These are phyloP conservation scores for Phytophthora citrophthora DNA, from an alignment of 352 stramenopile genomes.

Conservation along the genomic window DNA sequence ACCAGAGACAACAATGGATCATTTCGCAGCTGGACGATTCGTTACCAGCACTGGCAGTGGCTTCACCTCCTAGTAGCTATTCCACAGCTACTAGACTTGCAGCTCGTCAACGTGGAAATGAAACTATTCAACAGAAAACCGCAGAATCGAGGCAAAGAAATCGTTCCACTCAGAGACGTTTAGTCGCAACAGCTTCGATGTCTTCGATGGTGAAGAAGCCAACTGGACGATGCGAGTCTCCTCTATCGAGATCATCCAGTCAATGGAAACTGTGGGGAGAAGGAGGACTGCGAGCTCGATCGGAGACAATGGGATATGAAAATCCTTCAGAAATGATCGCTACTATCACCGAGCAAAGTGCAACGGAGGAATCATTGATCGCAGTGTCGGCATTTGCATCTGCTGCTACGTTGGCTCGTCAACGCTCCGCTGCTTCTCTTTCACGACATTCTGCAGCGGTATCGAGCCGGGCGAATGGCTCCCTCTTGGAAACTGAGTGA, in stretches of 20 bases:
- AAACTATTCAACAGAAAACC: conserved; percentile 3
- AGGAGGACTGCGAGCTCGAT: conserved; percentile 9
- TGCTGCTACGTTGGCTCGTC: conserved; percentile 54
- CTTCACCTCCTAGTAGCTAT: conserved; percentile 8
- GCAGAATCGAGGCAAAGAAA: conserved; percentile 1
- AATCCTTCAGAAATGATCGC: conserved; percentile 4
- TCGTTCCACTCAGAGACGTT: conserved; percentile 14
- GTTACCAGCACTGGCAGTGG: conserved; percentile 22
- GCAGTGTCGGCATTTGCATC: conserved; percentile 61
- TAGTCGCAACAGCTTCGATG: conserved; percentile 29
- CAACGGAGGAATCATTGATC: conserved; percentile 31
- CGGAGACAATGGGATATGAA: conserved; percentile 29
- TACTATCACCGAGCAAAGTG: not conserved
- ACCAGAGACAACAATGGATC: conserved; percentile 39
- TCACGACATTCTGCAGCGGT: conserved; percentile 45
- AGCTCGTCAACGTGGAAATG: conserved; percentile 5
- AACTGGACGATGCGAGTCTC: conserved; percentile 13
- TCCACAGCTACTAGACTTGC: conserved; percentile 24
- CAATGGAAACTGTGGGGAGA: conserved; percentile 35
- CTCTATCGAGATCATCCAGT: conserved; percentile 22
- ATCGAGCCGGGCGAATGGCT: conserved; percentile 31
- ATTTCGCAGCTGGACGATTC: conserved; percentile 65
- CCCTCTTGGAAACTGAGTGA: conserved; percentile 14
- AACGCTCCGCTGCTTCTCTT: conserved; percentile 63
- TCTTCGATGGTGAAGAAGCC: conserved; percentile 28